Evolutionary conservation across 2,329 filamentous ascomycete species (phyloP), one percentile per base, ranked within the genome.

Genomic region (Botrytis squamosa): DNA sequence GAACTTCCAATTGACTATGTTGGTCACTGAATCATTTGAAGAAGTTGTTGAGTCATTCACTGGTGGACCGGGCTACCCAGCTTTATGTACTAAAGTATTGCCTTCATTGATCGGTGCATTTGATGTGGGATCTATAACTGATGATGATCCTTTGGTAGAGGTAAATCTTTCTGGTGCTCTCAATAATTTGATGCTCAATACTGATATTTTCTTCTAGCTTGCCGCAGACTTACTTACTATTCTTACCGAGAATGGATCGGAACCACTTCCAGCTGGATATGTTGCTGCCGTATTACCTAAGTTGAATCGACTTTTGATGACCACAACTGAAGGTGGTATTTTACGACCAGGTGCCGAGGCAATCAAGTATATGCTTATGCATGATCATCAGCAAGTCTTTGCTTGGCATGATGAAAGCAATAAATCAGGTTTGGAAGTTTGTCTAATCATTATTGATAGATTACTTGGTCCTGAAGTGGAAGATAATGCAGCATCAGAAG

Each of bases 401-500:
- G 89, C 88, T 76, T 99, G 94, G 92, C 90, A 91, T 52, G 93
- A 97, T 80, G 89, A 91, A 77, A 89, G 87, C 63, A 92, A 93
- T 59, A 93, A 94, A 79, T 92, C 90, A 55, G 95, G 95, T 25
- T 87, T 98, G 18, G 95, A 98, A 82, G 91, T 97, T 44, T 93
- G 94, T 74, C 88, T 99, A 66, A 89, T 94, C 76, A 96, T 99
- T 78, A 94, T 99, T 76, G 96, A 98, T 81, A 93, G 95, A 66
- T 88, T 99, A 7, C 88, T 99, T 44, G 91, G 93, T 4, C 92
- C 93, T 1, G 84, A 88, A 1, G 91, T 98, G n/a, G 93, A 97
- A 79, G 96, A 99, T 80, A 94, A 95, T 79, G 93, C 94, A 29
- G 96, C 95, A 8, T 93, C 94, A n/a, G 95, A 99, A 84, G 95